Base-by-base conservation (phyloP, 805 yeast genomes). In the Barnettozyma salicaria region DNA sequence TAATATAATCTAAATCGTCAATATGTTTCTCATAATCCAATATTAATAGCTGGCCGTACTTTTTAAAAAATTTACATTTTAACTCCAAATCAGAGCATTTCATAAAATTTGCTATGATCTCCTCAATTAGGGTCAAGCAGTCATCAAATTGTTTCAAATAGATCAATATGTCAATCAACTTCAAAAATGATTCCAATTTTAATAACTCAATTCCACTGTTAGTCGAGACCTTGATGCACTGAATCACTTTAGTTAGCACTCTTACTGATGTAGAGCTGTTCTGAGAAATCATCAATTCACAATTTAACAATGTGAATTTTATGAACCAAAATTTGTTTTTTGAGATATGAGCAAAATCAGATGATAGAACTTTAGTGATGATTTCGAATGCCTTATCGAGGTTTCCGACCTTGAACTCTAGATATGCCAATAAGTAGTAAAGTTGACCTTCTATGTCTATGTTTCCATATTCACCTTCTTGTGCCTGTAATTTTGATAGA, bases 151-250 rank as follows among this genome's bases (percentile, higher is more conserved):
- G 62, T 0, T 65, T 69, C 35, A 70, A 48, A 9, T 58, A 56
- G 28, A 67, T 56, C 14, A 80, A 50, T 4, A 75, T 55, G 12
- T 68, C 61, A 19, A 71, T 60, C 19, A 82, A 54, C 3, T 67
- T 53, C 6, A 75, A 39, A 3, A 72, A 49, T 0, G 76, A 74
- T 41, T 74, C 76, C 1, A 70, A 62, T 1, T 67, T 54, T 7
- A 72, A 52, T 0, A 70, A 53, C 4, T 64, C 54, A 37, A 72
- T 64, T 2, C 80, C 75, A 7, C 71, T 62, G 4, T 55, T 50
- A 16, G 66, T 64, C 1, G 82, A 72, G 10, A 64, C 49, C 32
- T 70, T 67, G 2, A 80, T 55, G 35, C 76, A 65, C 42, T 73
- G 74, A 6, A 73, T 51, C 0, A 78, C 48, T 14, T 69, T 50